Evolutionary conservation across 2,329 filamentous ascomycete genomes (phyloP).

Genomic region (Aspergillus sp.): DNA sequence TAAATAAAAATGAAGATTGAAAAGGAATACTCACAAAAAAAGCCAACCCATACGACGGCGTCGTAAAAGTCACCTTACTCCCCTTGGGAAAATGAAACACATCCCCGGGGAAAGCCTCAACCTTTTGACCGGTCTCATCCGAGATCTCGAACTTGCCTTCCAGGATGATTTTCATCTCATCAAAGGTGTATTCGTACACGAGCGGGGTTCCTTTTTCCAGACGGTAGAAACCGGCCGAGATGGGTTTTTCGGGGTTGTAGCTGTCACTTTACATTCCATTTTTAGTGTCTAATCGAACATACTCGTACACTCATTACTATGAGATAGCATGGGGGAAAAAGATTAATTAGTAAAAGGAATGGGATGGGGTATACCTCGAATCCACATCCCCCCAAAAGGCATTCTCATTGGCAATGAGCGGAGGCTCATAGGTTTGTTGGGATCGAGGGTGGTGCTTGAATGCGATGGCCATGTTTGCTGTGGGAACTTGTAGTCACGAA

Average conservation of each 20-base stretch:
- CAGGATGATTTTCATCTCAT: constrained; percentile 74
- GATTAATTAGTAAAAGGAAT: neutral
- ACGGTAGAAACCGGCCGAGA: constrained; percentile 66
- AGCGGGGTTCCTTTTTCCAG: constrained; percentile 68
- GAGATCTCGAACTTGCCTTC: constrained; percentile 67
- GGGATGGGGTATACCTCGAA: constrained; percentile 46
- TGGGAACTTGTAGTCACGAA: too few relatives aligned
- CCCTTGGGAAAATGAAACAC: constrained; percentile 71
- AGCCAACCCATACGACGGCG: constrained; percentile 60
- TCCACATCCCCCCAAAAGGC: constrained; percentile 66
- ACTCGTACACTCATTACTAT: too few relatives aligned
- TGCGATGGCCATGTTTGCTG: constrained; percentile 38
- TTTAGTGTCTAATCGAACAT: too few relatives aligned
- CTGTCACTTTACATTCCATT: constrained; percentile 46
- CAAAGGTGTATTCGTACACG: constrained; percentile 68
- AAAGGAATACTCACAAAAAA: constrained; percentile 50
- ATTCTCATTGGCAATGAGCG: constrained; percentile 68
- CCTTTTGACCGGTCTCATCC: constrained; percentile 62
- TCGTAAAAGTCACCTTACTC: constrained; percentile 66
- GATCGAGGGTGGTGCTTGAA: constrained; percentile 60
- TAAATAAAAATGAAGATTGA: neutral
- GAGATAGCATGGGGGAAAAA: neutral
- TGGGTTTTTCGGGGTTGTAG: constrained; percentile 59
- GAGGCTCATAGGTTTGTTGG: constrained; percentile 62
- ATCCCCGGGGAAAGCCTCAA: constrained; percentile 62